phyloP scores from a whole-genome alignment of 352 stramenopile species.

The Vaucheria bursata region DNA sequence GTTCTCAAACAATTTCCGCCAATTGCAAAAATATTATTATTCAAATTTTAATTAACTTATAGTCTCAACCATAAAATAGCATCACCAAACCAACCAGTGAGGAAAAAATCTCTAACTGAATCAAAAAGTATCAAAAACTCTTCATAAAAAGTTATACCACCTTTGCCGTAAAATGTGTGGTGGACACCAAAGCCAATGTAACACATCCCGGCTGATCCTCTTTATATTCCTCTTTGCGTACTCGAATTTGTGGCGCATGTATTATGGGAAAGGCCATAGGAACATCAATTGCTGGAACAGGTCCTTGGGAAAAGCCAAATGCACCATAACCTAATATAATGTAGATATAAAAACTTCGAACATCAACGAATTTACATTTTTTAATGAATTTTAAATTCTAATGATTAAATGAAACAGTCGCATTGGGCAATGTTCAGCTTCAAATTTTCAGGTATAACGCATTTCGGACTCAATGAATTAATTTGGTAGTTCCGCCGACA shows the following conservation, averaged over 20 bases:
- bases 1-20: no score
- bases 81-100: no score
- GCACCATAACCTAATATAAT: background rate
- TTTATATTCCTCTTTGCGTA: conserved; percentile 8
- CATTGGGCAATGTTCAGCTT: no score
- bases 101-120: no score
- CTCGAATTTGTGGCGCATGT: conserved; percentile 6
- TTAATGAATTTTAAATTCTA: background rate
- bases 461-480: no score
- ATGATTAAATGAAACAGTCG: background rate
- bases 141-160: no score
- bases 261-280: background rate
- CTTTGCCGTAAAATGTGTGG: conserved; percentile 35
- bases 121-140: no score
- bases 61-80: no score
- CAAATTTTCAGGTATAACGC: no score
- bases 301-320: background rate
- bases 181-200: conserved; percentile 30
- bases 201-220: conserved; percentile 23
- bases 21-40: no score
- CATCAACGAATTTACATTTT: background rate
- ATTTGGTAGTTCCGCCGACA: no score
- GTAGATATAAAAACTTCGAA: background rate
- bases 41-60: no score
- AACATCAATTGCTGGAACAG: conserved; percentile 10